Conservation (phyloP, 2,329 filamentous ascomycete genomes). For the Golovinomyces cichoracearum region DNA sequence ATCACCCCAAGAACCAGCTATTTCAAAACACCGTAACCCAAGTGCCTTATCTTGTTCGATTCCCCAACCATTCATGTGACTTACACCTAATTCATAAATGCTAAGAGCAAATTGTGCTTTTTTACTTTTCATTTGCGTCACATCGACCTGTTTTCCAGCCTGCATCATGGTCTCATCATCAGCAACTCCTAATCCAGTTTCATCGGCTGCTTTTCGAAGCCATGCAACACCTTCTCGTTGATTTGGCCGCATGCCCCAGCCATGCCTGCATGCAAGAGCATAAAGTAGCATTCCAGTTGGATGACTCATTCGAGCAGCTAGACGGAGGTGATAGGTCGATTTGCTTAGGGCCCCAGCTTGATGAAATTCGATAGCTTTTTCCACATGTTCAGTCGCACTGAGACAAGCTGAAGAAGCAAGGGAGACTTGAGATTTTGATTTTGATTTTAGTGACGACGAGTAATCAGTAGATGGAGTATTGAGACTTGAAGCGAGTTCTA, state of each 20-base stretch:
- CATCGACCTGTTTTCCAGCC: constrained; percentile 35
- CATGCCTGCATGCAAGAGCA: constrained; percentile 78
- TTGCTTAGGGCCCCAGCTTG: constrained; percentile 70
- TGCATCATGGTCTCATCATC: constrained; percentile 47
- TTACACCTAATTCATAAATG: constrained; percentile 88
- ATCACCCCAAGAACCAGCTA: constrained; percentile 87
- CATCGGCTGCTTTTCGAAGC: constrained; percentile 75
- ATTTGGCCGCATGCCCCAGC: constrained; percentile 92
- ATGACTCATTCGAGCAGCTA: constrained; percentile 63
- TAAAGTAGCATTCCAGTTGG: constrained; percentile 92
- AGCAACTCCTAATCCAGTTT: constrained; percentile 54
- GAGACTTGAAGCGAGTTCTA: neutral
- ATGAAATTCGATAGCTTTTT: constrained; percentile 73
- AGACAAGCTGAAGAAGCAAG: constrained; percentile 35
- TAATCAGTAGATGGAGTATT: neutral
- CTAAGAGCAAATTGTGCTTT: constrained; percentile 85
- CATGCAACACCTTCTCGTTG: constrained; percentile 73
- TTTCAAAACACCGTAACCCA: constrained; percentile 81
- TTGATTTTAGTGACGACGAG: constrained; percentile 8
- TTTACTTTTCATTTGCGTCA: constrained; percentile 50
- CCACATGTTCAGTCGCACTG: constrained; percentile 65
- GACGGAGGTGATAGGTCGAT: constrained; percentile 82
- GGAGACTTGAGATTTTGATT: constrained; percentile 17
- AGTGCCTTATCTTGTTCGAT: constrained; percentile 76
- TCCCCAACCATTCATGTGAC: constrained; percentile 96